Evolutionary conservation across 306 rosid genomes (phyloP).

Genomic region (Prunus fruticosa): DNA sequence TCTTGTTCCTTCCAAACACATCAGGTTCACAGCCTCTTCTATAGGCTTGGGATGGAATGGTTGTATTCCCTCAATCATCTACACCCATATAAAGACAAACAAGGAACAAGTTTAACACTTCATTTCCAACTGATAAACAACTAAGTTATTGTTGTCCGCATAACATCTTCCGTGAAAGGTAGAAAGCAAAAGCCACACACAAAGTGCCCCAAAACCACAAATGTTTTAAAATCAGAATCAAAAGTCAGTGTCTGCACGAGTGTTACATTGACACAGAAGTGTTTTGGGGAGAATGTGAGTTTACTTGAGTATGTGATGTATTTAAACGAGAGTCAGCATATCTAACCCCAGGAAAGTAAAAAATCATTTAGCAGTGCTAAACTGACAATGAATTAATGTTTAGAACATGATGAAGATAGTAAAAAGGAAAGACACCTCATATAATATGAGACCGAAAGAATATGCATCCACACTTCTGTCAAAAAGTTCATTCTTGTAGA

Average conservation of each 20-base stretch:
- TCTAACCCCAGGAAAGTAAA: constrained; percentile 8
- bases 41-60: constrained; percentile 65
- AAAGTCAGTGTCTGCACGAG: background rate
- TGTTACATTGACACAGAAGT: background rate
- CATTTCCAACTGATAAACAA: constrained; percentile 8
- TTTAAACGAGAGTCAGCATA: constrained; percentile 5
- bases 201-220: constrained; percentile 1
- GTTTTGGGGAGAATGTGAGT: background rate
- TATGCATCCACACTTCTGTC: constrained; percentile 84
- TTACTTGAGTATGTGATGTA: background rate
- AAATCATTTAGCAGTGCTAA: background rate
- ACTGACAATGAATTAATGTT: constrained; percentile 17
- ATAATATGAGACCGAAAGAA: constrained; percentile 84
- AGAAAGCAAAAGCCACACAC: background rate
- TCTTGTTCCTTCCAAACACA: constrained; percentile 79
- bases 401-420: background rate
- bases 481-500: constrained; percentile 71
- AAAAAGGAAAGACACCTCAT: constrained; percentile 58
- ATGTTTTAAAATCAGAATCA: background rate
- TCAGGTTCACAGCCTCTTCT: constrained; percentile 60
- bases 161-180: background rate
- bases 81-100: constrained; percentile 10
- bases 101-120: background rate
- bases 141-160: background rate
- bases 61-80: constrained; percentile 90